Conservation (phyloP, 2,329 filamentous ascomycete species). For the Coleophoma cylindrospora region DNA sequence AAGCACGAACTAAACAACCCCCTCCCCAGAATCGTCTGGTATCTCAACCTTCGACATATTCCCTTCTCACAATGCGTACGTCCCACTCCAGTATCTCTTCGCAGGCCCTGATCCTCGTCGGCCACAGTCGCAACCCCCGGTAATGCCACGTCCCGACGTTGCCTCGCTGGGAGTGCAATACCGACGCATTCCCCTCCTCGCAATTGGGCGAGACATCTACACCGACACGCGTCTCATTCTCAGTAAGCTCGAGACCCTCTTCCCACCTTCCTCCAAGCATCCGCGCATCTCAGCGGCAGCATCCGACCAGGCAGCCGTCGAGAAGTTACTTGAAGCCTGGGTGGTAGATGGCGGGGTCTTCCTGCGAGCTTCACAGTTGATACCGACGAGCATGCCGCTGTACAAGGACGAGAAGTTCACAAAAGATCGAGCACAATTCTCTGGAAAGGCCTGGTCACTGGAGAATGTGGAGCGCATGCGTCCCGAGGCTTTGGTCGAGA, state of each 20-base stretch:
- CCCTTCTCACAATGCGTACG: constrained; percentile 63
- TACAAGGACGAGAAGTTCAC: constrained; percentile 53
- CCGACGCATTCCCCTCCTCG: constrained; percentile 63
- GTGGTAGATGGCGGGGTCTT: constrained; percentile 56
- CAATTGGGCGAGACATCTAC: constrained; percentile 64
- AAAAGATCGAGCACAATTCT: constrained; percentile 48
- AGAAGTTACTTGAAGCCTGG: constrained; percentile 51
- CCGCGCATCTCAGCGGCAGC: constrained; percentile 23
- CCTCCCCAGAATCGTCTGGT: constrained; percentile 50
- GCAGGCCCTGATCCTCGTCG: constrained; percentile 3
- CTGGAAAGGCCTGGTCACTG: constrained; percentile 34
- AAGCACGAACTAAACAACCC: background rate
- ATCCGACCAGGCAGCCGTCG: constrained; percentile 38
- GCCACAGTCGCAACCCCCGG: constrained; percentile 55
- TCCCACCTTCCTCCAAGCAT: constrained; percentile 35
- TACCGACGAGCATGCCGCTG: constrained; percentile 50
- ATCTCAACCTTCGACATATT: constrained; percentile 60
- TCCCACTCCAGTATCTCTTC: background rate
- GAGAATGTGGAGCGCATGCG: constrained; percentile 35
- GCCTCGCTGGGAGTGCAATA: constrained; percentile 56
- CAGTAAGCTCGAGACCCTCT: constrained; percentile 53
- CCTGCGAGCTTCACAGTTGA: constrained; percentile 40
- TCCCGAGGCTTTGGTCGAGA: constrained; percentile 50
- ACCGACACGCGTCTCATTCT: constrained; percentile 67
- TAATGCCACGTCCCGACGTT: constrained; percentile 63